These are phyloP conservation scores for Salix purpurea DNA, from an alignment of 345 rosid genomes.

Conservation along the genomic window DNA sequence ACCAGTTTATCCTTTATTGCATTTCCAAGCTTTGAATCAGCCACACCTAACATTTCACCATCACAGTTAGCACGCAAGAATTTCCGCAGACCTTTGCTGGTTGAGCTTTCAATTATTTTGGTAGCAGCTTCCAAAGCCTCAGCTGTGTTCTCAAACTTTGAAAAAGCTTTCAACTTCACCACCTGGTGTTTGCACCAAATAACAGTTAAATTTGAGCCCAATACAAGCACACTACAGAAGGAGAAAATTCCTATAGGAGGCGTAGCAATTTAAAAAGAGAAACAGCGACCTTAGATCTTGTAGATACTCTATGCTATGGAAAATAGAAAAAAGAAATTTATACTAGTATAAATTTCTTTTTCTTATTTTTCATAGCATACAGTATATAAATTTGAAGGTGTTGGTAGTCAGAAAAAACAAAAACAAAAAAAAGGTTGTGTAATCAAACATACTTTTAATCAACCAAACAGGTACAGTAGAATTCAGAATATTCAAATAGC, in stretches of 20 bases:
- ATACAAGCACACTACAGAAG: neutral
- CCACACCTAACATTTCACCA: slow-evolving; percentile 68
- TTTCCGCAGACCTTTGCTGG: slow-evolving; percentile 75
- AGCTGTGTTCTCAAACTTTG: slow-evolving; percentile 82
- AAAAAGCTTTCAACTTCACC: slow-evolving; percentile 77
- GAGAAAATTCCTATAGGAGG: neutral
- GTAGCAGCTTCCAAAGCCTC: slow-evolving; percentile 82
- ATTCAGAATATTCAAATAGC: neutral
- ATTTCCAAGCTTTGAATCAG: slow-evolving; percentile 92
- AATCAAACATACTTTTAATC: neutral
- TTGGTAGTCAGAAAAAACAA: neutral
- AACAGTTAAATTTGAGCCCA: neutral
- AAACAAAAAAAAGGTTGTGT: neutral
- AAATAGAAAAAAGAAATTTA: neutral
- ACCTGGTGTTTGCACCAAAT: slow-evolving; percentile 33
- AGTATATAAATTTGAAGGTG: neutral
- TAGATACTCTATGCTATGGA: neutral
- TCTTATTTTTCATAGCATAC: too few species aligned
- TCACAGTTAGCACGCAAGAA: slow-evolving; percentile 66
- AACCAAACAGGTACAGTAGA: neutral
- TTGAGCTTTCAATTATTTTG: slow-evolving; percentile 59
- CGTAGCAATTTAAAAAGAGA: neutral
- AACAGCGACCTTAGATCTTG: too few species aligned
- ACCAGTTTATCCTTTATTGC: slow-evolving; percentile 89
- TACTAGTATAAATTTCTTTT: too few species aligned